phyloP scores from a whole-genome alignment of 1,284 basidiomycete genomes.

The Mycena sp. region DNA sequence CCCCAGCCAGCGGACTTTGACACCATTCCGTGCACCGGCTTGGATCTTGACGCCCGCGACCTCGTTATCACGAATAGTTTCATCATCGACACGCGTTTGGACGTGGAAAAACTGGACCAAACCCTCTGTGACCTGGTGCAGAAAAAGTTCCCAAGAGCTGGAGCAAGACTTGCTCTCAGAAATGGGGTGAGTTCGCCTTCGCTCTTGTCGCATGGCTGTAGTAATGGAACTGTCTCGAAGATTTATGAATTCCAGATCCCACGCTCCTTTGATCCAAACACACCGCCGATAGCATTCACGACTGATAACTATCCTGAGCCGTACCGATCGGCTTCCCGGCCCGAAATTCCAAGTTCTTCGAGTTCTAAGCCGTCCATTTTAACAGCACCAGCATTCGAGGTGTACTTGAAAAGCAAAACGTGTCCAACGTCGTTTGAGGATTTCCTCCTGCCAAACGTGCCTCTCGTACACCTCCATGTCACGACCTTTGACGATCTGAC shows the following conservation, averaged over 20 bases:
- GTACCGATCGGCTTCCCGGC: conserved; percentile 5
- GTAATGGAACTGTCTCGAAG: not conserved
- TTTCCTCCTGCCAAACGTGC: conserved; percentile 8
- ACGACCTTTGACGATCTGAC: conserved; percentile 20
- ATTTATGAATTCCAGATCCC: conserved; percentile 24
- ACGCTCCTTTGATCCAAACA: not conserved
- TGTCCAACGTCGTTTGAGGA: not conserved
- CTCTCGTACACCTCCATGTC: conserved; percentile 11
- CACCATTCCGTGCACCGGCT: conserved; percentile 14
- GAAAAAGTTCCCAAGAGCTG: conserved; percentile 19
- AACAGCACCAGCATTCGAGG: not conserved
- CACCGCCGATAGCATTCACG: conserved; percentile 10
- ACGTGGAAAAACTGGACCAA: conserved; percentile 16
- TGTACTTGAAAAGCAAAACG: conserved; percentile 1
- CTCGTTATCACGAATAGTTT: conserved; percentile 20
- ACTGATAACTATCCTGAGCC: conserved; percentile 15
- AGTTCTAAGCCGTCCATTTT: conserved; percentile 2
- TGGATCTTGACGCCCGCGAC: conserved; percentile 6
- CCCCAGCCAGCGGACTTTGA: conserved; percentile 7
- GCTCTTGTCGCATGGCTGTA: not conserved
- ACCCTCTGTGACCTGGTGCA: conserved; percentile 8
- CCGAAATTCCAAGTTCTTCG: not conserved
- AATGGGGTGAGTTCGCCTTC: conserved; percentile 10
- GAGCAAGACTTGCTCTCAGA: conserved; percentile 15
- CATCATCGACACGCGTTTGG: conserved; percentile 10